Conservation (phyloP, 2,329 filamentous ascomycete genomes). For the Metarhizium humberi region DNA sequence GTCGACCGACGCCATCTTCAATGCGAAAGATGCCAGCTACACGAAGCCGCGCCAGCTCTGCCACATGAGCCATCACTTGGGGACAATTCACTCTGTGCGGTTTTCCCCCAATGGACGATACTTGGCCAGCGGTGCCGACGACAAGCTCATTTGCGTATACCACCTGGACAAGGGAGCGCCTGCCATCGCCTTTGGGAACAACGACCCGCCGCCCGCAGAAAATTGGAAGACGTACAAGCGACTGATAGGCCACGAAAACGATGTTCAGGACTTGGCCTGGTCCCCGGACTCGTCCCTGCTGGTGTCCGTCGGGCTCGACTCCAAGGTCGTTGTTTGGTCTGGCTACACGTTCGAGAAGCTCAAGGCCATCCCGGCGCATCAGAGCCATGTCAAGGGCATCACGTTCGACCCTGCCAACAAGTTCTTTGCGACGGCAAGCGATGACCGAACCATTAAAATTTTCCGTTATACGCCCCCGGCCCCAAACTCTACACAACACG, state of each 20-base stretch:
- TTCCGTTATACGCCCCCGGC: conserved; percentile 88
- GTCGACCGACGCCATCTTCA: conserved; percentile 90
- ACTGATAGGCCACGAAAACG: conserved; percentile 93
- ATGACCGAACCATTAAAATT: conserved; percentile 93
- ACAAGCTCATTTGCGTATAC: conserved; percentile 98
- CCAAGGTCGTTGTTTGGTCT: conserved; percentile 97
- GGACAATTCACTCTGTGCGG: conserved; percentile 92
- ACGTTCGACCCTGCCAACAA: conserved; percentile 98
- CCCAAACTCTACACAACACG: conserved; percentile 85
- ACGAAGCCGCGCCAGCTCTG: conserved; percentile 84
- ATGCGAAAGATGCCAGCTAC: conserved; percentile 62
- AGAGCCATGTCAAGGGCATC: conserved; percentile 97
- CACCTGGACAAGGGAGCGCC: conserved; percentile 70
- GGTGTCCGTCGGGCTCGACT: conserved; percentile 92
- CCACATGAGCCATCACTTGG: conserved; percentile 96
- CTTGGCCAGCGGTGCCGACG: conserved; percentile 91
- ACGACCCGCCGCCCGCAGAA: conserved; percentile 86
- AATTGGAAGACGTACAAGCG: conserved; percentile 96
- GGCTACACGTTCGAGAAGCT: conserved; percentile 97
- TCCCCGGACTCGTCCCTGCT: conserved; percentile 91
- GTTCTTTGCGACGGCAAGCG: conserved; percentile 96
- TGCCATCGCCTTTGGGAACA: conserved; percentile 74
- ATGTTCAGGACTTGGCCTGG: conserved; percentile 97
- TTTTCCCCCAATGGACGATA: conserved; percentile 95
- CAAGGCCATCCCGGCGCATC: conserved; percentile 85